Conservation (phyloP, 495 filamentous ascomycete genomes). For the Penicillium manginii region DNA sequence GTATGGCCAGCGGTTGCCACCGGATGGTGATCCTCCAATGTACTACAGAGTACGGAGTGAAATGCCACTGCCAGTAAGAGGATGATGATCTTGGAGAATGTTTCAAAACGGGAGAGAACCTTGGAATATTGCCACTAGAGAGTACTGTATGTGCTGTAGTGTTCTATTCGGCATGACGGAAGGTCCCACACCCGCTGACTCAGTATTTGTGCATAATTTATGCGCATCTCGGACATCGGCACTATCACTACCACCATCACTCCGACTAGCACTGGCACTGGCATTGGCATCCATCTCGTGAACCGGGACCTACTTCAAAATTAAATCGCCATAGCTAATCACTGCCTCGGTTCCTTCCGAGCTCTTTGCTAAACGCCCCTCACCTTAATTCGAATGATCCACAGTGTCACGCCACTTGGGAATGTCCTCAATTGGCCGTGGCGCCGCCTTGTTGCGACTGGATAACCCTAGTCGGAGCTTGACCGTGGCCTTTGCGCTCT, state of each 20-base stretch:
- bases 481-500: conserved; percentile 50
- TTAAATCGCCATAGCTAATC: not conserved
- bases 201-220: not conserved
- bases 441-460: conserved; percentile 33
- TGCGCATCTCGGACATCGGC: not conserved
- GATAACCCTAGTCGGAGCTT: conserved; percentile 41
- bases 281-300: no score
- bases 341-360: not conserved
- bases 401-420: not conserved
- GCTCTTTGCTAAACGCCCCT: not conserved
- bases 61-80: no score
- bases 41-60: no score
- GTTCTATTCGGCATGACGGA: not conserved
- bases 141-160: no score
- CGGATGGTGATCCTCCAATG: no score
- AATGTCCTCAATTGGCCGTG: conserved; percentile 22
- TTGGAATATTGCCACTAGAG: no score
- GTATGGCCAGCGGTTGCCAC: not conserved
- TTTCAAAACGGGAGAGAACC: no score
- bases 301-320: not conserved
- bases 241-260: no score
- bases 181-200: not conserved
- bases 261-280: not conserved
- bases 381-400: not conserved
- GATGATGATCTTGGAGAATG: no score